phyloP scores from a whole-genome alignment of 108 stramenopile species.

The Discostella stelligeroides region DNA sequence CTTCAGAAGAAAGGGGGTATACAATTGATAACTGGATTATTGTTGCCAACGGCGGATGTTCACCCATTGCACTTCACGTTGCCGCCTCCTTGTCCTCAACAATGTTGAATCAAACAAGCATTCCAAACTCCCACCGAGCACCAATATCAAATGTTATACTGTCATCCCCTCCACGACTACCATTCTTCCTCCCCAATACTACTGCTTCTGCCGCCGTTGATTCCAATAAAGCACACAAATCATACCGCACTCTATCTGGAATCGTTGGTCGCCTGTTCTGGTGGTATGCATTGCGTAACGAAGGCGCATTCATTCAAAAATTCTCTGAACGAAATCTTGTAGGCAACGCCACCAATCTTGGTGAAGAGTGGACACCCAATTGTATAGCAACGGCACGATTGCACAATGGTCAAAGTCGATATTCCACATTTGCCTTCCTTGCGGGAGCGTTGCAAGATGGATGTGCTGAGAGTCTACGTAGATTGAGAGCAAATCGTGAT shows the following conservation, averaged over 20 bases:
- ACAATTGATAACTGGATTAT: constrained; percentile 45
- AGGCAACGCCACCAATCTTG: constrained; percentile 51
- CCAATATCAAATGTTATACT: constrained; percentile 47
- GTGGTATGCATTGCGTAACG: constrained; percentile 59
- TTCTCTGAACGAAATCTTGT: constrained; percentile 64
- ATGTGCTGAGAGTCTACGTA: constrained; percentile 43
- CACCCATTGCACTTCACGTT: constrained; percentile 61
- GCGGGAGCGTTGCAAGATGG: constrained; percentile 67
- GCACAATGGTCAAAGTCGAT: constrained; percentile 39
- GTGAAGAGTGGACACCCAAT: constrained; percentile 54
- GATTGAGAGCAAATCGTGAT: constrained; percentile 25
- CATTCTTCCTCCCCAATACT: constrained; percentile 46
- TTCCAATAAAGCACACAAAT: constrained; percentile 46
- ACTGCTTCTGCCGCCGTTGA: constrained; percentile 12
- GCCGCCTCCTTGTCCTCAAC: constrained; percentile 27
- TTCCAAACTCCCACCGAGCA: constrained; percentile 22
- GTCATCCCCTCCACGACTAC: constrained; percentile 54
- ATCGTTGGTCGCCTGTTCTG: constrained; percentile 57
- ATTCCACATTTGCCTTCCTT: constrained; percentile 68
- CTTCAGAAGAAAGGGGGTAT: constrained; percentile 16
- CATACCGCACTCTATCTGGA: constrained; percentile 56
- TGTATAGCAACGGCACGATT: constrained; percentile 42
- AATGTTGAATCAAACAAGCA: neutral
- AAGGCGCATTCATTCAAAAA: constrained; percentile 54
- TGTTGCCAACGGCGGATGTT: constrained; percentile 69